phyloP scores from a whole-genome alignment of 176 grass and related monocot species.

The Oryza australiensis region DNA sequence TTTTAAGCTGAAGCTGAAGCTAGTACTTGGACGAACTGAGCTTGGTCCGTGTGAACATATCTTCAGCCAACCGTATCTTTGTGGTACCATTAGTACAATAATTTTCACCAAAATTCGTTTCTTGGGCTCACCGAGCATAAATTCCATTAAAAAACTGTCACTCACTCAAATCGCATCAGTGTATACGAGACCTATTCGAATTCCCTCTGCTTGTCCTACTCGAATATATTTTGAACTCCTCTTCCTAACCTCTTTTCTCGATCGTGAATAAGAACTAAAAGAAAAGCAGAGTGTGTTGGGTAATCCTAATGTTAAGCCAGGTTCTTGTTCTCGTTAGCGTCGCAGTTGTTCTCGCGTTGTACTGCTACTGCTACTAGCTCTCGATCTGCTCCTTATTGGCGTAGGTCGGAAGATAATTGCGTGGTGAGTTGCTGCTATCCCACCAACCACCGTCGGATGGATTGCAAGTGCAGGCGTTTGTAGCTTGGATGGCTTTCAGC shows the following conservation, averaged over 20 bases:
- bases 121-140: neutral
- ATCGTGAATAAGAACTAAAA: neutral
- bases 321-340: conserved; percentile 8
- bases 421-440: conserved; percentile 53
- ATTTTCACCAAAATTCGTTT: neutral
- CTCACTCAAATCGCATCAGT: neutral
- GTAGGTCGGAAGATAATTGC: conserved; percentile 41
- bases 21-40: neutral
- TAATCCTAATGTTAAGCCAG: neutral
- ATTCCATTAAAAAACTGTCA: neutral
- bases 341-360: conserved; percentile 21
- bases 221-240: neutral
- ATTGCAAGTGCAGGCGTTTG: neutral
- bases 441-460: conserved; percentile 46
- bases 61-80: conserved; percentile 14
- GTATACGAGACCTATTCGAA: conserved; percentile 35
- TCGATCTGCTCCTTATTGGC: conserved; percentile 3
- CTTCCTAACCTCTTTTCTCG: conserved; percentile 1
- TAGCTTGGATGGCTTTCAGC: neutral
- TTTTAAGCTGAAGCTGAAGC: neutral
- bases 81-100: neutral
- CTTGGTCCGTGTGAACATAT: neutral
- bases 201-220: neutral
- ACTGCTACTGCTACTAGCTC: neutral
- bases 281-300: neutral